Base-by-base conservation (phyloP, 2,329 filamentous ascomycete genomes). In the Monilinia aucupariae region DNA sequence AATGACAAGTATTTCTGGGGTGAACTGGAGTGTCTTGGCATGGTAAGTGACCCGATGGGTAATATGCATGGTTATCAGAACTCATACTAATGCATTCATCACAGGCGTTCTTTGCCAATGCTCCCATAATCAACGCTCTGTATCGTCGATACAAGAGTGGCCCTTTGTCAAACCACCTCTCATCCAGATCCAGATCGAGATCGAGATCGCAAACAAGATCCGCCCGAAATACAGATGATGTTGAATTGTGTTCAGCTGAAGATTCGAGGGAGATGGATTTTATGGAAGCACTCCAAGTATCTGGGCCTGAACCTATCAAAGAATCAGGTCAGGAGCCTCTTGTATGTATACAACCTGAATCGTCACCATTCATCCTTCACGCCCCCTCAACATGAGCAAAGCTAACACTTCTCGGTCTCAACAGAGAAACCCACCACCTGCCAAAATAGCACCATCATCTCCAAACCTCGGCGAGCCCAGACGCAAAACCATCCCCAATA, bases 31-130 rank as follows among this genome's bases (percentile, higher is more conserved):
- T 69, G 66, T 39, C 68, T 71, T 37, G 30, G 54, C 20, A 66
- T 65, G 54, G 69, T 69, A 58, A 49, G 59, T 52, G 13, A 2
- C n/a, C 6, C 27, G 27, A 30, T 30, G n/a, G n/a, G n/a, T 2
- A 20, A 6, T 37, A 27, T 15, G 12, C n/a, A 30, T n/a, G 4
- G 17, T 53, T 3, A 25, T 1, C 34, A 30, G n/a, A 37, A 22
- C n/a, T 22, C n/a, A 20, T 32, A 2, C 51, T 20, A 37, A 62
- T 64, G 2, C 56, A 43, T 30, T 45, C 1, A 37, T 25, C 25
- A 4, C 13, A 69, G 67, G 68, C 68, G 5, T 22, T 68, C 0
- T 62, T 71, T 5, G 69, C 65, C 20, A 72, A 72, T 53, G 65
- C 67, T 12, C 69, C 69, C 1, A 63, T 71, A 15, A 20, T 72